These are phyloP conservation scores for Xylariaceae sp. DNA, from an alignment of 2,329 filamentous ascomycete species.

Conservation along the genomic window DNA sequence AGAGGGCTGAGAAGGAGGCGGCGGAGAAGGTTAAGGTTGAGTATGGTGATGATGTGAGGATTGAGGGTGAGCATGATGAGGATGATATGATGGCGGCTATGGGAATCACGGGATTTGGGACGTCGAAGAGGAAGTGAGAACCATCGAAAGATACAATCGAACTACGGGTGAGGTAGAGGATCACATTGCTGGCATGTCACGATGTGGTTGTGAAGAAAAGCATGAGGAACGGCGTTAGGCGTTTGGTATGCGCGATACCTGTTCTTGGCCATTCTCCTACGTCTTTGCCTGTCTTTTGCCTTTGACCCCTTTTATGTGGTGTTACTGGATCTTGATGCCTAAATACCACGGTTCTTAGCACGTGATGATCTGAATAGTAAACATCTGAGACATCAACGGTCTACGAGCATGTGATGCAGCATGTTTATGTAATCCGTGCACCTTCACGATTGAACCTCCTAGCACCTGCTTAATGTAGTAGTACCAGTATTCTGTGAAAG, in stretches of 20 bases:
- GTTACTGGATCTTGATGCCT: too few relatives aligned
- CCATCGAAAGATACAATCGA: not conserved
- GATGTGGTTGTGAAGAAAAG: not conserved
- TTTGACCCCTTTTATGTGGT: too few relatives aligned
- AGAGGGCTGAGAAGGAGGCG: conserved; percentile 46
- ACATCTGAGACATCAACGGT: too few relatives aligned
- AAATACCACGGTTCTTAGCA: too few relatives aligned
- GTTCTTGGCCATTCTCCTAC: not conserved
- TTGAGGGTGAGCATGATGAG: conserved; percentile 66
- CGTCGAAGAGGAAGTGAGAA: conserved; percentile 44
- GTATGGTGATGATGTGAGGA: conserved; percentile 59
- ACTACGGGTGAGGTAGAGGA: not conserved
- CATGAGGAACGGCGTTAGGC: conserved; percentile 38
- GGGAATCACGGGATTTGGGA: conserved; percentile 60
- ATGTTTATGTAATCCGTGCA: too few relatives aligned
- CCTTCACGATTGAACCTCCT: too few relatives aligned
- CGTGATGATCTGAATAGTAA: too few relatives aligned
- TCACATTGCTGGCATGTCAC: not conserved
- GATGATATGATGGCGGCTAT: conserved; percentile 66
- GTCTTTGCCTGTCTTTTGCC: not conserved
- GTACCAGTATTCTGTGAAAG: too few relatives aligned
- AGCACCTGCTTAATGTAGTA: too few relatives aligned
- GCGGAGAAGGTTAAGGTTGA: conserved; percentile 53
- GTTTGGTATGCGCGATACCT: conserved; percentile 5
- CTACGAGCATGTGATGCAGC: too few relatives aligned